Percentiles rank a stretch among this genome's conserved stretches.
Conservation (phyloP, 2,329 filamentous ascomycete species). For the Ceratocystis huliohia region DNA sequence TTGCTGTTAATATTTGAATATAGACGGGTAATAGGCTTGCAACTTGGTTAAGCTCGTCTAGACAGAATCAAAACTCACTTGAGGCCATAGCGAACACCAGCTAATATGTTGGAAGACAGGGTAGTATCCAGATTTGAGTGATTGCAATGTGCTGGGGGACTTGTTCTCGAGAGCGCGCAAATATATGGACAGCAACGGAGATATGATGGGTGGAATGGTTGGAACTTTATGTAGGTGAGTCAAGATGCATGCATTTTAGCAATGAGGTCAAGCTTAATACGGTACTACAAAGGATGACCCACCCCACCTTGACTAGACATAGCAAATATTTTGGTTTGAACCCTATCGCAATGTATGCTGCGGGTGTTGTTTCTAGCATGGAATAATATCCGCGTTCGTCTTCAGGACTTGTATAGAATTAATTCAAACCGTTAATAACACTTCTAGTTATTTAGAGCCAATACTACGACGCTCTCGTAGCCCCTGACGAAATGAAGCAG, state of each 20-base stretch:
- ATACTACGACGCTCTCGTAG: too few relatives aligned
- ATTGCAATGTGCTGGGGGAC: not conserved
- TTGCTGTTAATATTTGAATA: not conserved
- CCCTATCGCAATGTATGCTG: too few relatives aligned
- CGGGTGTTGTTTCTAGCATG: too few relatives aligned
- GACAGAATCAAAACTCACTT: not conserved
- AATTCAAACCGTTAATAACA: too few relatives aligned
- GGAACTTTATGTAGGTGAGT: not conserved
- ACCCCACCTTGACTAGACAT: not conserved
- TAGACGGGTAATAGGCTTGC: not conserved
- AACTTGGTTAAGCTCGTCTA: not conserved
- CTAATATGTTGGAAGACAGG: not conserved
- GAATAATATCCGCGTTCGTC: too few relatives aligned
- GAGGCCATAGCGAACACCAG: not conserved
- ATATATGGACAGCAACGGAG: not conserved
- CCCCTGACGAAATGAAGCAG: not conserved
- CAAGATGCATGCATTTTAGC: conserved; percentile 7
- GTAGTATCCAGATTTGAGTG: not conserved
- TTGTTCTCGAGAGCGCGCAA: not conserved
- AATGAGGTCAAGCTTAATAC: conserved; percentile 3
- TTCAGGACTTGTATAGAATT: too few relatives aligned
- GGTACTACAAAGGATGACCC: not conserved
- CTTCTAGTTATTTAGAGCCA: too few relatives aligned
- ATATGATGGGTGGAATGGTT: not conserved
- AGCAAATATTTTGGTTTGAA: too few relatives aligned